These are phyloP conservation scores for Cystobasidiopsis lactophilus DNA, from an alignment of 768 basidiomycete genomes.

Conservation along the genomic window DNA sequence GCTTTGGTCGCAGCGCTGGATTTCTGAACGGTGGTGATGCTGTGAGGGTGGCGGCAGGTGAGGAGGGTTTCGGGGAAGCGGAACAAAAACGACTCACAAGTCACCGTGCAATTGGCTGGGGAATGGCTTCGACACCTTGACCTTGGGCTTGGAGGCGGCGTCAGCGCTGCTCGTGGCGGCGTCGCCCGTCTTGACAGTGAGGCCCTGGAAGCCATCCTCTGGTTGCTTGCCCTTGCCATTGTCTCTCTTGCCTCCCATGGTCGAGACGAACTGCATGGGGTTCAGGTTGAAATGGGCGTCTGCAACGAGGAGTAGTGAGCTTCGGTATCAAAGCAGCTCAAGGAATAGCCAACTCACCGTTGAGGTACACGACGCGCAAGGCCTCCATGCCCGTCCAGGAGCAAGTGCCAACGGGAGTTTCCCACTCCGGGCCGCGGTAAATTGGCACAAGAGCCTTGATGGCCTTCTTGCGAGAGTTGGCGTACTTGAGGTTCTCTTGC, in stretches of 20 bases:
- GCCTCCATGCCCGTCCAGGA: constrained; percentile 1
- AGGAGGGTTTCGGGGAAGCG: neutral
- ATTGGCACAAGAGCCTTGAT: neutral
- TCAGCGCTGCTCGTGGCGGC: neutral
- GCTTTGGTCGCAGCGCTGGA: constrained; percentile 2
- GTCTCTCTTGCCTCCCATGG: neutral
- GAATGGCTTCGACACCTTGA: neutral
- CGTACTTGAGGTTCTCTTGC: neutral
- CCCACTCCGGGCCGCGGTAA: constrained; percentile 11
- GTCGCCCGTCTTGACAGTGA: neutral
- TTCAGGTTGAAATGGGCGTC: constrained; percentile 13
- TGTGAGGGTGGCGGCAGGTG: neutral
- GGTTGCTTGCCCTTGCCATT: too few species aligned
- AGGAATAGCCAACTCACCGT: constrained; percentile 8
- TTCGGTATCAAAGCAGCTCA: too few species aligned
- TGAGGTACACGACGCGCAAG: constrained; percentile 12
- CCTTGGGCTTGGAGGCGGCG: neutral
- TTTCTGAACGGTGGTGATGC: constrained; percentile 1
- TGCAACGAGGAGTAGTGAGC: neutral
- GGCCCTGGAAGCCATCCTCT: neutral
- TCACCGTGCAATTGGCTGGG: neutral
- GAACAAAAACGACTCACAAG: neutral
- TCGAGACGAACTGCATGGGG: constrained; percentile 14
- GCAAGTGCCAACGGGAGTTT: neutral
- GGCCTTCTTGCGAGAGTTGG: neutral